These are phyloP conservation scores for Komagataella populi DNA, from an alignment of 805 yeast genomes.

Conservation along the genomic window DNA sequence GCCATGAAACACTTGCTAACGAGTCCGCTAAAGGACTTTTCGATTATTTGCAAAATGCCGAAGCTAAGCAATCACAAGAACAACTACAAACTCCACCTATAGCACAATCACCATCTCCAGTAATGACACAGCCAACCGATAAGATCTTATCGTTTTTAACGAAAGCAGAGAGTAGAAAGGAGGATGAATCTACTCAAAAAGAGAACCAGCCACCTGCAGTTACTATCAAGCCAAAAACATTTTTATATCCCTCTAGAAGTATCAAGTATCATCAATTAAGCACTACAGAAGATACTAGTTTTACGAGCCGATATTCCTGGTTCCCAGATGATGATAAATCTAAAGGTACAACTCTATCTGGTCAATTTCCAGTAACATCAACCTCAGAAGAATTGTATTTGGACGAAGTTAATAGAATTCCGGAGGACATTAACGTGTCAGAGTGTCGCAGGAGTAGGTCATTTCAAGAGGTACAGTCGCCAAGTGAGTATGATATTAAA, in stretches of 20 bases:
- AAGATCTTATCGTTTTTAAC: background rate
- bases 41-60: background rate
- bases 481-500: background rate
- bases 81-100: background rate
- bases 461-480: background rate
- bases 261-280: conserved; percentile 8
- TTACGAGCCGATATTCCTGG: conserved; percentile 14
- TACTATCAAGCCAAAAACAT: background rate
- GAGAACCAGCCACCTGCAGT: background rate
- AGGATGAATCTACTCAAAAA: background rate
- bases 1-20: background rate
- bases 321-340: conserved; percentile 12
- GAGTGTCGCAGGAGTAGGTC: background rate
- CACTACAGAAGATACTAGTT: conserved; percentile 10
- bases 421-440: background rate
- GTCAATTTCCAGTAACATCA: background rate
- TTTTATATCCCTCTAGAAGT: conserved; percentile 5
- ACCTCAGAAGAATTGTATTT: background rate
- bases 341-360: background rate
- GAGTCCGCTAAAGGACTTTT: background rate
- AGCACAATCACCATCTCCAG: background rate
- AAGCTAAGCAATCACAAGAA: background rate
- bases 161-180: background rate
- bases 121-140: background rate
- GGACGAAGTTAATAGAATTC: background rate